These are phyloP conservation scores for Plasmopara halstedii DNA, from an alignment of 352 stramenopile genomes.

Conservation along the genomic window DNA sequence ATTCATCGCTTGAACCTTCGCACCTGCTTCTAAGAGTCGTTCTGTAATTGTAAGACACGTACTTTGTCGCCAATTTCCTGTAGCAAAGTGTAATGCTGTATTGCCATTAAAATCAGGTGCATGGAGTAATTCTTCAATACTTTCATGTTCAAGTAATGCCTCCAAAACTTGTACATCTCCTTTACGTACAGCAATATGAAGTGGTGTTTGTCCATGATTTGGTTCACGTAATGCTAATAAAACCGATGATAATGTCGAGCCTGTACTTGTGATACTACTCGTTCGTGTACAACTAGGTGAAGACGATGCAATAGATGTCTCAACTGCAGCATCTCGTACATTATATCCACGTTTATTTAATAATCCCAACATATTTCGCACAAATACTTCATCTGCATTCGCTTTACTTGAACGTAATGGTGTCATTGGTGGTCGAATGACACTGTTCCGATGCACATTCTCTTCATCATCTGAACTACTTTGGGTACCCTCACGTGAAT, in stretches of 20 bases:
- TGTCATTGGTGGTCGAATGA: slow-evolving; percentile 5
- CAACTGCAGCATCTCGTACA: slow-evolving; percentile 51
- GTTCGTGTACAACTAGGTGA: slow-evolving; percentile 24
- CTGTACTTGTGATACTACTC: slow-evolving; percentile 50
- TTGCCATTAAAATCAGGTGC: slow-evolving; percentile 73
- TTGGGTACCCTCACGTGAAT: slow-evolving; percentile 9
- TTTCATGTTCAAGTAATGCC: slow-evolving; percentile 61
- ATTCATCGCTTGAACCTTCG: slow-evolving; percentile 44
- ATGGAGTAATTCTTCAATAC: slow-evolving; percentile 60
- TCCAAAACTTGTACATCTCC: slow-evolving; percentile 64
- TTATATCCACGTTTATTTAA: slow-evolving; percentile 84
- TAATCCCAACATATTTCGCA: slow-evolving; percentile 60
- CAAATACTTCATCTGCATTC: slow-evolving; percentile 52
- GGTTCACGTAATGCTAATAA: slow-evolving; percentile 64
- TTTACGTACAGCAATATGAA: slow-evolving; percentile 74
- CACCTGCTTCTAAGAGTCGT: slow-evolving; percentile 42
- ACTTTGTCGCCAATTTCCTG: slow-evolving; percentile 48
- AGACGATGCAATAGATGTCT: slow-evolving; percentile 53
- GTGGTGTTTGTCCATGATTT: slow-evolving; percentile 62
- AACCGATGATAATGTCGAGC: slow-evolving; percentile 57
- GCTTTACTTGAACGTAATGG: slow-evolving; percentile 5
- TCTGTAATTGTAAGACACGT: slow-evolving; percentile 38
- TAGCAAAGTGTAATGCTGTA: slow-evolving; percentile 71
- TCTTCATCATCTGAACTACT: slow-evolving; percentile 23
- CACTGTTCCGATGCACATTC: slow-evolving; percentile 7